Evolutionary conservation across 495 filamentous ascomycete genomes (phyloP).

Genomic region (Hyaloscypha variabilis): DNA sequence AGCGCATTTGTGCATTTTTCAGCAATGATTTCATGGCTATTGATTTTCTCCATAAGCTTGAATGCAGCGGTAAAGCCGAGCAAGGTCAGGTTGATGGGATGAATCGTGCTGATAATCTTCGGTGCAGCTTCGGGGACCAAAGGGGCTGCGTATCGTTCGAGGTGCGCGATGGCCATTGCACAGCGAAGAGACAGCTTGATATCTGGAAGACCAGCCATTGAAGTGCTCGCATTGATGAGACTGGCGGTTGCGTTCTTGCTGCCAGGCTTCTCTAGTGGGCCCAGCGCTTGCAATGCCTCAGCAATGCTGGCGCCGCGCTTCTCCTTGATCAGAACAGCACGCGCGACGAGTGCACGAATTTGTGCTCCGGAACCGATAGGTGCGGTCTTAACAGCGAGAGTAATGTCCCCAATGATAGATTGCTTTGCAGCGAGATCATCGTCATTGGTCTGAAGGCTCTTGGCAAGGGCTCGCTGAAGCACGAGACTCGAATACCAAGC

Average conservation of each 20-base stretch:
- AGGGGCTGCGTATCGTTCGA: constrained; percentile 48
- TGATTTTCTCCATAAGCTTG: constrained; percentile 63
- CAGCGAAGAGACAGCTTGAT: constrained; percentile 74
- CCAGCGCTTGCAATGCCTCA: constrained; percentile 55
- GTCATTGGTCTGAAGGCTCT: constrained; percentile 53
- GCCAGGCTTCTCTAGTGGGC: constrained; percentile 36
- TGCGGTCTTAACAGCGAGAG: constrained; percentile 71
- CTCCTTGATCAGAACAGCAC: constrained; percentile 58
- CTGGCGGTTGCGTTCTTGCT: constrained; percentile 11
- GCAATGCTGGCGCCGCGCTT: constrained; percentile 56
- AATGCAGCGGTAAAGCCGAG: constrained; percentile 80
- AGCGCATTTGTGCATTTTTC: constrained; percentile 47
- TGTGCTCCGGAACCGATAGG: constrained; percentile 78
- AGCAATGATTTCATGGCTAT: constrained; percentile 54
- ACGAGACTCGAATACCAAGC: constrained; percentile 85
- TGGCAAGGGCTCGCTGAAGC: constrained; percentile 70
- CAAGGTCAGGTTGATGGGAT: constrained; percentile 54
- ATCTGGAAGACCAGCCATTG: constrained; percentile 57
- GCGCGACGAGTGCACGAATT: constrained; percentile 75
- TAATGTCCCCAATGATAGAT: constrained; percentile 58
- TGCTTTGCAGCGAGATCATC: constrained; percentile 34
- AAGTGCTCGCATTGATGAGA: constrained; percentile 29
- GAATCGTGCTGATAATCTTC: constrained; percentile 48
- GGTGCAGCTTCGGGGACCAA: constrained; percentile 42
- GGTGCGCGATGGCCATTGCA: constrained; percentile 76